A percentile compares a stretch with the other conserved stretches of the same genome.
These are phyloP conservation scores for Breynia disticha DNA, from an alignment of 441 rosid genomes.

Conservation along the genomic window DNA sequence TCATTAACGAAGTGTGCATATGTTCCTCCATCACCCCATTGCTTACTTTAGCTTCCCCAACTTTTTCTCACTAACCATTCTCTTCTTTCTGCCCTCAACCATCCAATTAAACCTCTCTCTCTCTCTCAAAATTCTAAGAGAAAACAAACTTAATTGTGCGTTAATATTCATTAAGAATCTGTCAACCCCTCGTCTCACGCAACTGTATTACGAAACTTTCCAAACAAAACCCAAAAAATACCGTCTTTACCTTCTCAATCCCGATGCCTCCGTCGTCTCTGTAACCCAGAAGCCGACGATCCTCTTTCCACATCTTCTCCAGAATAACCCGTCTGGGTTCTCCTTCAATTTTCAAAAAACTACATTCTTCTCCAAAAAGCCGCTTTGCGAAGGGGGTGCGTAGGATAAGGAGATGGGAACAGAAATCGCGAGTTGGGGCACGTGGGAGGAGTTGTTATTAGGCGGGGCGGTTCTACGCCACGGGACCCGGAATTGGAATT, in stretches of 20 bases:
- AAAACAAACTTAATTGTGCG: too few relatives aligned
- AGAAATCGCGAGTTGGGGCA: conserved; percentile 57
- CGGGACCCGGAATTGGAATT: conserved; percentile 67
- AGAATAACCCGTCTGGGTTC: background rate
- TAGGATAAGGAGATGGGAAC: conserved; percentile 24
- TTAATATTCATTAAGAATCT: conserved; percentile 16
- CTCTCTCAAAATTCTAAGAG: too few relatives aligned
- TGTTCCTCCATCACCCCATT: too few relatives aligned
- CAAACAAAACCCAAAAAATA: background rate
- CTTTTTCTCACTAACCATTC: conserved; percentile 13
- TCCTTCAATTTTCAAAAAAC: background rate
- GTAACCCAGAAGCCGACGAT: background rate
- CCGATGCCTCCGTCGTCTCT: background rate
- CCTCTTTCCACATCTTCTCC: background rate
- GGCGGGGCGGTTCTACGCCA: conserved; percentile 88
- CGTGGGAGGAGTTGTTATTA: conserved; percentile 85
- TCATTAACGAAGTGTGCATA: too few relatives aligned
- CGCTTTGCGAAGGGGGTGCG: conserved; percentile 11
- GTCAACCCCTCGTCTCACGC: conserved; percentile 41
- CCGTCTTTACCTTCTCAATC: background rate
- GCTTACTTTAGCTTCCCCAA: conserved; percentile 9
- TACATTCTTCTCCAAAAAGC: background rate
- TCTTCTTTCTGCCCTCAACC: background rate
- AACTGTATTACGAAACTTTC: background rate
- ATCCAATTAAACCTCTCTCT: background rate